phyloP scores from a whole-genome alignment of 495 filamentous ascomycete species.

The Corynascus novoguineensis region DNA sequence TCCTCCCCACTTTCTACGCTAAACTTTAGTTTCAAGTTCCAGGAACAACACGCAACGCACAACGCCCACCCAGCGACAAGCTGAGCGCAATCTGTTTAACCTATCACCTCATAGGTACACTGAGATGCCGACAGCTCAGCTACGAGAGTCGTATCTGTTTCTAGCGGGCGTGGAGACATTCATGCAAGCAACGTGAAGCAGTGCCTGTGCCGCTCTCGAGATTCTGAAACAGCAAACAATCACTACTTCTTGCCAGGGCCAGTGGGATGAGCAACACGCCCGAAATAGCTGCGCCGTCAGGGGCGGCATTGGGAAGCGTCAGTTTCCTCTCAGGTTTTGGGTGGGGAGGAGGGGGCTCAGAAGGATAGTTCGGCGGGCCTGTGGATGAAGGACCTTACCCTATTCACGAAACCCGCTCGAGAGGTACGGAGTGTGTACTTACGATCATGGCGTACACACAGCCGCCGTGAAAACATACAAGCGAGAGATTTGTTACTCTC shows the following conservation, averaged over 20 bases:
- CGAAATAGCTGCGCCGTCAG: not conserved
- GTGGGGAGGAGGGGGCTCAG: not conserved
- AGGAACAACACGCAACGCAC: conserved; percentile 2
- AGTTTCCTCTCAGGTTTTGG: not conserved
- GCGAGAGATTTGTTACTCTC: not conserved
- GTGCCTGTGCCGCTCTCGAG: conserved; percentile 10
- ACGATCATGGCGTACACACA: no score
- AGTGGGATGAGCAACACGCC: not conserved
- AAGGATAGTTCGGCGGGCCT: not conserved
- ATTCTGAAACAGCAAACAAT: conserved; percentile 9
- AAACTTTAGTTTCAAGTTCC: not conserved
- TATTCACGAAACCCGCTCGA: no score
- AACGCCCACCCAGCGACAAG: not conserved
- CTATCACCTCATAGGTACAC: not conserved
- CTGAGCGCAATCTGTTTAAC: not conserved
- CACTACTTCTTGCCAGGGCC: not conserved
- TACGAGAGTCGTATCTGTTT: no score
- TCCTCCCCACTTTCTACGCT: not conserved
- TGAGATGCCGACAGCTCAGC: not conserved
- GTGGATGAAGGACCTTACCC: not conserved
- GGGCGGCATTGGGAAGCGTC: no score
- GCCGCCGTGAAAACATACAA: not conserved
- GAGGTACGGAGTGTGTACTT: no score
- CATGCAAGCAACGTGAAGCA: not conserved
- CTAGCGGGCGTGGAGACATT: no score